Percentiles rank a stretch among this genome's conserved stretches.
These are phyloP conservation scores for Suillus occidentalis DNA, from an alignment of 768 basidiomycete genomes.

Conservation along the genomic window DNA sequence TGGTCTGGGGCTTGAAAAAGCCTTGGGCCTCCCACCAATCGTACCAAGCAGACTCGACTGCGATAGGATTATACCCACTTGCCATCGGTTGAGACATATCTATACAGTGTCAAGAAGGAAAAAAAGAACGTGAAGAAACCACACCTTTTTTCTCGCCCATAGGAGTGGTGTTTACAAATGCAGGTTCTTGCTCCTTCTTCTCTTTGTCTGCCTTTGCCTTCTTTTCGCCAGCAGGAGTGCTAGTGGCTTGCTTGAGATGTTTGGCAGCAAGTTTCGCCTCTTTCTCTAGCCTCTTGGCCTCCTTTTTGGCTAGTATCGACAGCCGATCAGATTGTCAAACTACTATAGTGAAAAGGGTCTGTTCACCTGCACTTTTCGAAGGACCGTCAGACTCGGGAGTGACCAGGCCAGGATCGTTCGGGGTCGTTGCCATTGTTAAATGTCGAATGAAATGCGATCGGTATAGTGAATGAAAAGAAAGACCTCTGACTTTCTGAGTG, in stretches of 20 bases:
- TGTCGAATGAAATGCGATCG: neutral
- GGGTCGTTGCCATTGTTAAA: constrained; percentile 4
- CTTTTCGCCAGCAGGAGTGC: constrained; percentile 53
- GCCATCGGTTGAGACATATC: constrained; percentile 89
- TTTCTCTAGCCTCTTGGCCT: constrained; percentile 79
- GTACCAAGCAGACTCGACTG: constrained; percentile 95
- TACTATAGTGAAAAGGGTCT: neutral
- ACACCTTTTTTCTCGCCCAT: constrained; percentile 93
- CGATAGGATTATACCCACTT: constrained; percentile 91
- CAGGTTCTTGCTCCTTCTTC: constrained; percentile 64
- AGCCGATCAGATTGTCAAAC: constrained; percentile 3
- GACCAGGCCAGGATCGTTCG: constrained; percentile 3
- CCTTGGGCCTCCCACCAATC: constrained; percentile 96
- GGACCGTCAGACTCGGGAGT: constrained; percentile 13
- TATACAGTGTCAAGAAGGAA: constrained; percentile 29
- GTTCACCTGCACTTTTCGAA: constrained; percentile 44
- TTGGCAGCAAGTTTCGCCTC: constrained; percentile 78
- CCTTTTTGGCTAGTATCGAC: constrained; percentile 66
- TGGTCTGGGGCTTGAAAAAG: constrained; percentile 80
- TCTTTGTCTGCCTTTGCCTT: constrained; percentile 75
- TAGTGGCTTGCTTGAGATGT: constrained; percentile 40
- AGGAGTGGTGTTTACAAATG: constrained; percentile 89
- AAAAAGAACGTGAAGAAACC: constrained; percentile 10
- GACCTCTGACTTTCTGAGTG: constrained; percentile 1
- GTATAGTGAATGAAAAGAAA: constrained; percentile 1